These are phyloP conservation scores for Smallanthus sonchifolius DNA, from an alignment of 129 eudicot species.

Conservation along the genomic window DNA sequence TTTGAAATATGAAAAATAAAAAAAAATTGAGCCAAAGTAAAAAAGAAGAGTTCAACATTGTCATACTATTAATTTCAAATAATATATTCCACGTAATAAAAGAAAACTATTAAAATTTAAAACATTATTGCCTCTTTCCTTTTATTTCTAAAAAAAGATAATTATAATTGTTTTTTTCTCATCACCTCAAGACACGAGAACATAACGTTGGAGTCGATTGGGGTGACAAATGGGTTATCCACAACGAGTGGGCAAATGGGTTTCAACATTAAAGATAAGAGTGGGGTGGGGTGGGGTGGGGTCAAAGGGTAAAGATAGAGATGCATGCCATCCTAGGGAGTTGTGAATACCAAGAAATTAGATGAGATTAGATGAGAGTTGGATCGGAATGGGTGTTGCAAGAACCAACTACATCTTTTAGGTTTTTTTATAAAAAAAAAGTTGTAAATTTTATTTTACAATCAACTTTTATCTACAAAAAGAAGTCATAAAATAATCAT, in stretches of 20 bases:
- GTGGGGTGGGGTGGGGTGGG: constrained; percentile 45
- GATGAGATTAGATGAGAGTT: neutral
- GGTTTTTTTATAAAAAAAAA: too few relatives aligned
- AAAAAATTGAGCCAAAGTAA: neutral
- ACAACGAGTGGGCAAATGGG: constrained; percentile 28
- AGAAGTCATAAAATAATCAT: too few relatives aligned
- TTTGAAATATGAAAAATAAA: neutral
- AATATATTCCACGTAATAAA: neutral
- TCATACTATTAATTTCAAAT: neutral
- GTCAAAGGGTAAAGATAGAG: constrained; percentile 28
- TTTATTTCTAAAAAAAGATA: neutral
- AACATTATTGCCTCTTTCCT: neutral
- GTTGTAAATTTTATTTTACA: too few relatives aligned
- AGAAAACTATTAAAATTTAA: neutral
- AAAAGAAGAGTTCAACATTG: neutral
- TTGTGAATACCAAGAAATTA: neutral
- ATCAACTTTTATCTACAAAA: too few relatives aligned
- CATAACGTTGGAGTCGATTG: neutral
- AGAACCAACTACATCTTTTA: neutral
- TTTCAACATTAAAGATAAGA: constrained; percentile 13
- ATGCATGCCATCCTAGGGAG: neutral
- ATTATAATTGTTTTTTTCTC: neutral
- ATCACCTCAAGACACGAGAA: neutral
- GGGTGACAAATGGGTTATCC: constrained; percentile 33
- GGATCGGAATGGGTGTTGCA: neutral